Base-by-base conservation (phyloP, 179 eudicot species). In the Heliamphora pulchella region DNA sequence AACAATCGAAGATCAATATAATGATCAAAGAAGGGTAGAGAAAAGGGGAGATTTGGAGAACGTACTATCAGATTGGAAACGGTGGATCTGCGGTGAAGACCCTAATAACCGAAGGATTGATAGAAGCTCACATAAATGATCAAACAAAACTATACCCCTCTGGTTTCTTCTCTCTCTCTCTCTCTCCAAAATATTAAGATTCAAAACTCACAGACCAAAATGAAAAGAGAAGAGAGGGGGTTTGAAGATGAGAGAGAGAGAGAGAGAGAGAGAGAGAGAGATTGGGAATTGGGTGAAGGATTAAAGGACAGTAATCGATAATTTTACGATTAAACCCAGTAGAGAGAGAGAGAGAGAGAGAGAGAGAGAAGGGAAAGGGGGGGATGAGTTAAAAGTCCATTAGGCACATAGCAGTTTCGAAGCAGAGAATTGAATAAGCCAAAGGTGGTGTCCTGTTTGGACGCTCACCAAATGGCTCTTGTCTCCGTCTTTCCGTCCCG, bases 381-480 rank as follows among this genome's bases (percentile, higher is more conserved):
- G 31, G 31, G 31, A 31, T 31, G 18, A 66, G 72, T 72, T 65
- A 15, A 14, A 3, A 44, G 61, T 53, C 31, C 59, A 53, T 71
- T 55, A 41, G 2, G 3, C 8, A 0, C 11, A 31, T 15, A 8
- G 55, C 15, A 57, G 69, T 58, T 71, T 63, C 46, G 54, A 54
- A 57, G 50, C 3, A 79, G 50, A 50, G 48, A 75, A 55, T 47
- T 79, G 74, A 50, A 63, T 72, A 55, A 70, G 61, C 53, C 22
- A 14, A 53, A 47, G 77, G 58, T 17, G 78, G 41, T 68, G 76
- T 79, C 80, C 73, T 79, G 75, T 79, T 83, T 71, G 80, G 75
- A 79, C 79, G 79, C 83, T 84, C 78, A 77, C 86, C 86, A 54
- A 84, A 77, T 81, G 83, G 75, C 79, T 80, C 70, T 77, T 63